These are phyloP conservation scores for Alternaria triticina DNA, from an alignment of 2,329 filamentous ascomycete species.

Conservation along the genomic window DNA sequence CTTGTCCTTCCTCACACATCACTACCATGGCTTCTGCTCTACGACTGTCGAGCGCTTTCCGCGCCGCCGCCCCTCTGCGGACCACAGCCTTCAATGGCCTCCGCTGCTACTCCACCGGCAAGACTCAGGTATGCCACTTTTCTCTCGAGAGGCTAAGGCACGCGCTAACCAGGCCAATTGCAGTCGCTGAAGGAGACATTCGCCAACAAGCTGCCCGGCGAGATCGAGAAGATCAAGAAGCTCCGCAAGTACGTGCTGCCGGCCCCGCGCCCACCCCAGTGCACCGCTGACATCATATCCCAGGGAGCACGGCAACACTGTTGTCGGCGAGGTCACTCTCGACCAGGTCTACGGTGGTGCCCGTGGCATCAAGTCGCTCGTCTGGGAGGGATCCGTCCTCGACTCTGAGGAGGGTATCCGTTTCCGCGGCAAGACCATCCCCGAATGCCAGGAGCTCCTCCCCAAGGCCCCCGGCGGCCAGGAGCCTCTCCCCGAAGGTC, in stretches of 20 bases:
- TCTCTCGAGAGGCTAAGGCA: conserved; percentile 10
- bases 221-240: conserved; percentile 99
- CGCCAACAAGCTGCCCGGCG: conserved; percentile 90
- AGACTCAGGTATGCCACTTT: conserved; percentile 73
- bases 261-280: conserved; percentile 12
- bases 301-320: conserved; percentile 93
- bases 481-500: conserved; percentile 97
- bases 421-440: conserved; percentile 99
- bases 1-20: conserved; percentile 38
- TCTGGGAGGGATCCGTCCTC: conserved; percentile 95
- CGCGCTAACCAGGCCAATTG: conserved; percentile 37
- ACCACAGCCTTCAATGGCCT: conserved; percentile 80
- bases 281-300: conserved; percentile 38
- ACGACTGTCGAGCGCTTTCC: conserved; percentile 81
- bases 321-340: conserved; percentile 95
- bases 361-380: conserved; percentile 96
- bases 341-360: conserved; percentile 99
- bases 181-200: conserved; percentile 99
- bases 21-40: conserved; percentile 81
- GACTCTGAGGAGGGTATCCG: conserved; percentile 99
- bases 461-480: conserved; percentile 96
- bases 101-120: conserved; percentile 88
- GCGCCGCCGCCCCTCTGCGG: conserved; percentile 70
- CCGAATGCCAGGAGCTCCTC: conserved; percentile 96
- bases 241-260: conserved; percentile 76